Percentiles rank a stretch among this genome's conserved stretches.
Conservation (phyloP, 2,329 filamentous ascomycete species). For the Fusarium austroafricanum region DNA sequence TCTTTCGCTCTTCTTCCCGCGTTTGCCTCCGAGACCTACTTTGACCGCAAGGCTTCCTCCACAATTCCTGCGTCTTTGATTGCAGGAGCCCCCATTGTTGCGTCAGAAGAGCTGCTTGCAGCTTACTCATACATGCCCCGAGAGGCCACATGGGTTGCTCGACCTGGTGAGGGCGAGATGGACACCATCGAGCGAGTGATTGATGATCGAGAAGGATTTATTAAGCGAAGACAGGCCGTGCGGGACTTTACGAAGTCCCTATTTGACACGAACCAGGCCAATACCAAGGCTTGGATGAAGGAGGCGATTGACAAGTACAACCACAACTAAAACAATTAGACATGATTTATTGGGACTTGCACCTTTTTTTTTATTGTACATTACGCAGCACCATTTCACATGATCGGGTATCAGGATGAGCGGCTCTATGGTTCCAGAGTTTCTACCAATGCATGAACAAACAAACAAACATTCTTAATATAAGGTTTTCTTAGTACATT, state of each 20-base stretch:
- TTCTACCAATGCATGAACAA: constrained; percentile 29
- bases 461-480: constrained; percentile 37
- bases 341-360: constrained; percentile 24
- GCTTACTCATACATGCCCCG: constrained; percentile 44
- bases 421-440: constrained; percentile 34
- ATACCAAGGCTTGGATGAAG: constrained; percentile 39
- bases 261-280: constrained; percentile 34
- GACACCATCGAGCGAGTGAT: constrained; percentile 44
- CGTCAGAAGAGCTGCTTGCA: constrained; percentile 40
- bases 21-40: constrained; percentile 45
- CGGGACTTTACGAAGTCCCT: constrained; percentile 27
- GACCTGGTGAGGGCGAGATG: constrained; percentile 44
- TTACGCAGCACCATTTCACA: constrained; percentile 32
- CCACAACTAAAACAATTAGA: constrained; percentile 17
- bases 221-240: constrained; percentile 36
- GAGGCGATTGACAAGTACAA: constrained; percentile 27
- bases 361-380: constrained; percentile 24
- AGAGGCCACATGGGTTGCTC: constrained; percentile 42
- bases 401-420: constrained; percentile 42
- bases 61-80: constrained; percentile 46
- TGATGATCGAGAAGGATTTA: constrained; percentile 36
- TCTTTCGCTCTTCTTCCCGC: constrained; percentile 42
- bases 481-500: constrained; percentile 28
- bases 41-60: constrained; percentile 47
- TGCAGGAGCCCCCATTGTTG: constrained; percentile 45